Evolutionary conservation across 2,329 filamentous ascomycete species (phyloP).

Genomic region (Alternaria dauci): DNA sequence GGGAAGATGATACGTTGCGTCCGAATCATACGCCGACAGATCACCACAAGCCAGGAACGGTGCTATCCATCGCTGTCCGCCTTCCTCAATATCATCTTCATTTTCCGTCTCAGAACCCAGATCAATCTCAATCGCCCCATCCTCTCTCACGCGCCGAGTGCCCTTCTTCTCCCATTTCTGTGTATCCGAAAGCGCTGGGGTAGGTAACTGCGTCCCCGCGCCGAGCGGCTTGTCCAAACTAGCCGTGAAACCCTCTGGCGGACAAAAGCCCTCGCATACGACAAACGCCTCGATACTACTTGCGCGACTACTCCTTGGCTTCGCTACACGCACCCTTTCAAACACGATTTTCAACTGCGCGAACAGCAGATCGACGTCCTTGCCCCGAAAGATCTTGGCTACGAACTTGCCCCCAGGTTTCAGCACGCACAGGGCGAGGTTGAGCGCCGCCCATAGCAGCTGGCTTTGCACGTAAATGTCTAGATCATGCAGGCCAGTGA

Average conservation of each 20-base stretch:
- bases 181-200: constrained; percentile 32
- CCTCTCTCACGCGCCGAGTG: constrained; percentile 49
- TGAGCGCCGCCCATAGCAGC: constrained; percentile 90
- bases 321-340: constrained; percentile 84
- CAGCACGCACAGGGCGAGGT: constrained; percentile 90
- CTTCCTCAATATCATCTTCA: constrained; percentile 50
- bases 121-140: constrained; percentile 59
- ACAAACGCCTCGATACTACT: constrained; percentile 98
- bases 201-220: constrained; percentile 64
- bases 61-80: constrained; percentile 79
- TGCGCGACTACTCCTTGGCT: constrained; percentile 91
- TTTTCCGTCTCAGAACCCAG: constrained; percentile 54
- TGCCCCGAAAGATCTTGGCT: constrained; percentile 94
- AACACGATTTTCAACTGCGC: constrained; percentile 95
- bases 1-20: constrained; percentile 90
- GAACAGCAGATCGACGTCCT: constrained; percentile 95
- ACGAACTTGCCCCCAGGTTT: constrained; percentile 95
- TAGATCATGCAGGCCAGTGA: constrained; percentile 94
- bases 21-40: constrained; percentile 91
- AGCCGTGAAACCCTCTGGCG: constrained; percentile 77
- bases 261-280: constrained; percentile 88
- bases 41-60: constrained; percentile 98
- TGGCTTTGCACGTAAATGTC: constrained; percentile 99
- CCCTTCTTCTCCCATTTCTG: constrained; percentile 26
- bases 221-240: constrained; percentile 79